Percentiles rank a stretch among this genome's conserved stretches.
Conservation (phyloP, 2,329 filamentous ascomycete species). For the Diaporthe sp. region DNA sequence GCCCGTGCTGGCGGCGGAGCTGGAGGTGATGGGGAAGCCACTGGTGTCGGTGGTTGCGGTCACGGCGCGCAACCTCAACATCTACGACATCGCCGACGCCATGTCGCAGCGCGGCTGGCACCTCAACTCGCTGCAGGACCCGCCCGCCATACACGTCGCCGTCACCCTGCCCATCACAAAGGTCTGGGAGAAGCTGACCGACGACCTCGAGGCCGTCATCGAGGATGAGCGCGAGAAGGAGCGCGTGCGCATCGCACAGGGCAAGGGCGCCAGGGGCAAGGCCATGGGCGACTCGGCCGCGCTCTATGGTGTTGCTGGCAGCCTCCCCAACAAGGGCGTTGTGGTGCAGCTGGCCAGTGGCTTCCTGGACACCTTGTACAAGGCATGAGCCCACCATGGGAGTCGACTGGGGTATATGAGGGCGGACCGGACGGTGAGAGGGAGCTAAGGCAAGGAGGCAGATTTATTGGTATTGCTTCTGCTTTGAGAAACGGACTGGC, state of each 20-base stretch:
- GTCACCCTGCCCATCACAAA: slow-evolving; percentile 88
- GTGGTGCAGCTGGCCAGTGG: slow-evolving; percentile 90
- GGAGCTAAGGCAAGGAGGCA: too few relatives aligned
- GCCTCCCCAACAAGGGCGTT: slow-evolving; percentile 93
- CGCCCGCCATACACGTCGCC: slow-evolving; percentile 92
- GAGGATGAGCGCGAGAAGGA: slow-evolving; percentile 85
- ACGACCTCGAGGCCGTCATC: slow-evolving; percentile 75
- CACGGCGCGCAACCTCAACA: slow-evolving; percentile 82
- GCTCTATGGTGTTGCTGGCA: slow-evolving; percentile 94
- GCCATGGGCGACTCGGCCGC: slow-evolving; percentile 84
- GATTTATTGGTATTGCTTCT: neutral
- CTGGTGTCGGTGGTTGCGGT: slow-evolving; percentile 94
- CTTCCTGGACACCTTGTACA: slow-evolving; percentile 93
- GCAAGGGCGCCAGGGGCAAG: slow-evolving; percentile 72
- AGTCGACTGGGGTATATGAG: neutral
- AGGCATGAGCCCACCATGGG: slow-evolving; percentile 68
- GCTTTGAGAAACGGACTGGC: neutral
- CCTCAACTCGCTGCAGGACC: slow-evolving; percentile 91
- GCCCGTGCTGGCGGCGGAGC: slow-evolving; percentile 74
- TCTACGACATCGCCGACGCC: slow-evolving; percentile 93
- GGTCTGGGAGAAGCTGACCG: slow-evolving; percentile 81
- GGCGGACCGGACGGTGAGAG: neutral
- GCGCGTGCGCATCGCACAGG: slow-evolving; percentile 75
- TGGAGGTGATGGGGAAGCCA: slow-evolving; percentile 85
- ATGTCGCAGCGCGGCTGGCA: slow-evolving; percentile 93